phyloP scores from a whole-genome alignment of 176 grass and related monocot species.

The Coix lacrymajobi region DNA sequence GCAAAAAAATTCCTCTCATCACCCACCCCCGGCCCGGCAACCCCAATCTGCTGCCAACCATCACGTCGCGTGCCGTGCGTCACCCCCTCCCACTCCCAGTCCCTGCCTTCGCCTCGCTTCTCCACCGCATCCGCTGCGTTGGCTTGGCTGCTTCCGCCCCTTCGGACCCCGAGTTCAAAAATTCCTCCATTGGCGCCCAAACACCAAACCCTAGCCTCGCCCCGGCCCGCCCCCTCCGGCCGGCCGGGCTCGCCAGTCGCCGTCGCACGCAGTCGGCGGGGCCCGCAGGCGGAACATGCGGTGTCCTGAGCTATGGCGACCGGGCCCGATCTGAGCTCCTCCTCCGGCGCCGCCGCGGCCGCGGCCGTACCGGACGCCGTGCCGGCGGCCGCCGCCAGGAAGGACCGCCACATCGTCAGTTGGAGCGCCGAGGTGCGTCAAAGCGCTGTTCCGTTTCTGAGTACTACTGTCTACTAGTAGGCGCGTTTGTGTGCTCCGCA shows the following conservation, averaged over 20 bases:
- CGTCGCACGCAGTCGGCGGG: neutral
- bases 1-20: constrained; percentile 9
- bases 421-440: constrained; percentile 69
- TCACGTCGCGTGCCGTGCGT: neutral
- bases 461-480: neutral
- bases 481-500: neutral
- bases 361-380: neutral
- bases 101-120: neutral
- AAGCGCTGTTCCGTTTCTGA: neutral
- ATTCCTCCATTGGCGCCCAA: constrained; percentile 39
- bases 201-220: constrained; percentile 31
- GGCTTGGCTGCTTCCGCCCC: neutral
- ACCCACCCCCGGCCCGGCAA: neutral
- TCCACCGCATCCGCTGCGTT: neutral
- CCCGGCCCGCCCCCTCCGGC: neutral
- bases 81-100: neutral
- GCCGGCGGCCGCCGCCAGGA: constrained; percentile 41
- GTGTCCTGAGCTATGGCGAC: constrained; percentile 55
- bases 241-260: neutral
- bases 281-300: constrained; percentile 42
- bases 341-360: constrained; percentile 8
- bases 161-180: constrained; percentile 32
- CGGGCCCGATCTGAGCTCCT: constrained; percentile 47
- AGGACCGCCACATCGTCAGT: constrained; percentile 81
- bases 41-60: neutral